These are phyloP conservation scores for Grigorovia jiainica DNA, from an alignment of 805 yeast species.

Conservation along the genomic window DNA sequence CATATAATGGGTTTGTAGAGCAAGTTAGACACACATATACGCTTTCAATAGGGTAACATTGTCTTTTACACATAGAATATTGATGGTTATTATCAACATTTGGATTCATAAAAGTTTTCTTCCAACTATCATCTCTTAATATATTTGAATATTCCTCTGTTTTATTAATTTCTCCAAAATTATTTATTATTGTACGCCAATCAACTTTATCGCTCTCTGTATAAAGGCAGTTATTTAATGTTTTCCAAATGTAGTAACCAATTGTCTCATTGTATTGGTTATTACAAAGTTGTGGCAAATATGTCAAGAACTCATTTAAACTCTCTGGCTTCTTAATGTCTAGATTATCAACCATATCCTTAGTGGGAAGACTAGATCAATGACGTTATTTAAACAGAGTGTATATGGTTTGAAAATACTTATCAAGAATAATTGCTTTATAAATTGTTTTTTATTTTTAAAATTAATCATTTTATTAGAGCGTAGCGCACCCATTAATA, in stretches of 20 bases:
- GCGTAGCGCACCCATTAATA: no score
- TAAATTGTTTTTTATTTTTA: neutral
- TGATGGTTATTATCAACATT: conserved; percentile 11
- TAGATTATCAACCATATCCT: neutral
- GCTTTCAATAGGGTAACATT: conserved; percentile 21
- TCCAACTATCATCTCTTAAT: conserved; percentile 14
- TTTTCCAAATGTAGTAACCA: conserved; percentile 23
- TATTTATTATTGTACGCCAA: conserved; percentile 15
- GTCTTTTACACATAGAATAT: conserved; percentile 21
- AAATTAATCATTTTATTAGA: no score
- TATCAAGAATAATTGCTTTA: no score
- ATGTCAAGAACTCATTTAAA: conserved; percentile 20
- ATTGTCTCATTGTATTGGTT: conserved; percentile 19
- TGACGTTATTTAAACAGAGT: no score
- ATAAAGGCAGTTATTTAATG: conserved; percentile 11
- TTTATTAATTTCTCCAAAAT: conserved; percentile 11
- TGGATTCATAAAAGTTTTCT: neutral
- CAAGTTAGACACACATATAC: conserved; percentile 28
- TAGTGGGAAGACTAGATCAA: no score
- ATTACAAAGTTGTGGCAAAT: conserved; percentile 18
- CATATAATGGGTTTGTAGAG: conserved; percentile 25
- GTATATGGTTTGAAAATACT: no score
- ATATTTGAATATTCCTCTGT: conserved; percentile 12
- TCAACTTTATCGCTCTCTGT: conserved; percentile 10
- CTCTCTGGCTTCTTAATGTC: conserved; percentile 6